Evolutionary conservation across 495 filamentous ascomycete genomes (phyloP), one percentile per base, ranked within the genome.

Genomic region (Cercophora newfieldiana): DNA sequence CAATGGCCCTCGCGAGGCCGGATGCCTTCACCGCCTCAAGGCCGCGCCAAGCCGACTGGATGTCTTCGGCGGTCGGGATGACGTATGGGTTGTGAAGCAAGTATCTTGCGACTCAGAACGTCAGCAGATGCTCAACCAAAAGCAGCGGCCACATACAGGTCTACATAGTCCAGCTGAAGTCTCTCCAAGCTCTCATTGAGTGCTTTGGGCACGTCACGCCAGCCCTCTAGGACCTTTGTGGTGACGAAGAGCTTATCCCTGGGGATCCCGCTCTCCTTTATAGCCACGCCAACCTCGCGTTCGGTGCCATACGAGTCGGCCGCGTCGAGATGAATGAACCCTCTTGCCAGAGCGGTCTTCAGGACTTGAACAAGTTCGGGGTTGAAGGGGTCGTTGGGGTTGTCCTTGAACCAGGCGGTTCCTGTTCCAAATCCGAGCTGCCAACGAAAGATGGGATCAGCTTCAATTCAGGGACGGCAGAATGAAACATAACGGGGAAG

Each of bases 191-290:
- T 56, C 10, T 28, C 53, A 7, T 28, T 28, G 25, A 56, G 53
- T 29, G 53, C 7, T 8, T 29, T 56, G 6, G 53, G 53, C 16
- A 56, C 53, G 53, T 56, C 22, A 4, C 24, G 21, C 53, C 53
- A 56, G 24, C 53, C 53, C 0, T 56, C 22, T 24, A 56, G 53
- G 53, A 56, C 53, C 53, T 28, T 56, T 28, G 53, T 56, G 53
- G 53, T 56, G 53, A 56, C 53, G n/a, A 56, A 56, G 53, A 56
- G 53, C 53, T 28, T 56, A 16, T 51, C 53, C 28, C 53, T 28
- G 53, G 53, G 53, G 10, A 56, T 28, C 53, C 53, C 53, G 26
- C 53, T 56, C 53, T 56, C 53, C 53, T 30, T 56, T 1, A 56
- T 56, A 2, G 53, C 22, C 1, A 28, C 22, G 22, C 53, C 53